phyloP scores from a whole-genome alignment of 495 filamentous ascomycete genomes.

The Aspergillus cavernicola region DNA sequence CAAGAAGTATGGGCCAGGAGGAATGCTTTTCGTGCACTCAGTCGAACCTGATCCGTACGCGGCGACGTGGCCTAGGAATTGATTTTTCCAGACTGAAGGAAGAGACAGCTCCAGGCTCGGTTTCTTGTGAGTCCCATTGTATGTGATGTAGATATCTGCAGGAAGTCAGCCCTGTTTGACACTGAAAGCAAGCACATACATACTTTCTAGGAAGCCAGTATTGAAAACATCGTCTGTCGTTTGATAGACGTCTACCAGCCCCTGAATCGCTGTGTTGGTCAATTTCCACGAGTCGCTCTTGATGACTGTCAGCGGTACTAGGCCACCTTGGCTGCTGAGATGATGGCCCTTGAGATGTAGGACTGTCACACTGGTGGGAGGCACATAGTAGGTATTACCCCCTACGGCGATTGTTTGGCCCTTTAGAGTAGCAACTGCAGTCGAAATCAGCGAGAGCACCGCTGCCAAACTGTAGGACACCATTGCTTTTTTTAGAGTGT shows the following conservation, averaged over 20 bases:
- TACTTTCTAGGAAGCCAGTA: neutral
- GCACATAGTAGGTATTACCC: slow-evolving; percentile 1
- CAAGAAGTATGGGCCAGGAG: slow-evolving; percentile 13
- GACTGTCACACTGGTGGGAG: neutral
- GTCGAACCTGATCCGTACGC: neutral
- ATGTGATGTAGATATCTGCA: slow-evolving; percentile 2
- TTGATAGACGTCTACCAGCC: neutral
- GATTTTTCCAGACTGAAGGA: neutral
- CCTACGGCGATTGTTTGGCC: neutral
- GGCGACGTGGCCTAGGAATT: neutral
- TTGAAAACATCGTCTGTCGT: neutral
- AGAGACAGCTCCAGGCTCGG: neutral
- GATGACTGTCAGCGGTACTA: neutral
- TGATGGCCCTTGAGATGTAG: neutral
- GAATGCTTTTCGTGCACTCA: neutral
- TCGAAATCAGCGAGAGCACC: neutral
- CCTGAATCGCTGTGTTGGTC: neutral
- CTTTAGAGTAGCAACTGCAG: neutral
- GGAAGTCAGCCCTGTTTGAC: neutral
- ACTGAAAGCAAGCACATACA: neutral
- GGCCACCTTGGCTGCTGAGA: neutral
- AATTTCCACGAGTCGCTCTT: neutral
- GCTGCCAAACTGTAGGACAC: neutral
- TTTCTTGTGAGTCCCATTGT: neutral
- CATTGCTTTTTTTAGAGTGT: too few relatives aligned